These are phyloP conservation scores for Helotiales sp. DNA, from an alignment of 2,329 filamentous ascomycete species.

Conservation along the genomic window DNA sequence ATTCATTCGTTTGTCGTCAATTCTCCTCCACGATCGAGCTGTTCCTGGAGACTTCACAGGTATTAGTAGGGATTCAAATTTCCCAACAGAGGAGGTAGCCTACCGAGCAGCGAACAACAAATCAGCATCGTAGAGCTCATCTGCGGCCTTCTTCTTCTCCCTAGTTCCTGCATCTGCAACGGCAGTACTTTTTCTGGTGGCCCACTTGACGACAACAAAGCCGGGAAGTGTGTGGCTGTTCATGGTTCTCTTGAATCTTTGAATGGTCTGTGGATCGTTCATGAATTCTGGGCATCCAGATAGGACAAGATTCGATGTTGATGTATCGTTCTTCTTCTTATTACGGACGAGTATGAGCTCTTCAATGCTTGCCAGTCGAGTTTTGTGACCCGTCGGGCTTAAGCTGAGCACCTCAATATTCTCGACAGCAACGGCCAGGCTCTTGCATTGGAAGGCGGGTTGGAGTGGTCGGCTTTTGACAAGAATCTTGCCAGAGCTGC, in stretches of 20 bases:
- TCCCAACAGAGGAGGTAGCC: background rate
- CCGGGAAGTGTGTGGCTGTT: background rate
- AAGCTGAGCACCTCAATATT: background rate
- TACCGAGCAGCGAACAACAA: background rate
- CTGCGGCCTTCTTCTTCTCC: background rate
- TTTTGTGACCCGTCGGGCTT: background rate
- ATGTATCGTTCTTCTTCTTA: background rate
- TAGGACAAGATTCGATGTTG: background rate
- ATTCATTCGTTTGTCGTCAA: background rate
- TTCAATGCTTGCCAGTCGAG: background rate
- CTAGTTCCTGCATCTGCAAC: background rate
- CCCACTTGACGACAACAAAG: background rate
- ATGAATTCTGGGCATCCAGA: background rate
- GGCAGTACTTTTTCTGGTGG: background rate
- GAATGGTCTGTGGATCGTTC: background rate
- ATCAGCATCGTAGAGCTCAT: background rate
- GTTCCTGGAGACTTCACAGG: background rate
- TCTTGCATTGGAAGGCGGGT: background rate
- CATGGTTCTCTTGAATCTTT: background rate
- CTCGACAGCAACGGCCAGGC: background rate
- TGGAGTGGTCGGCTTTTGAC: background rate
- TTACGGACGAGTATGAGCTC: background rate
- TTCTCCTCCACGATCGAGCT: background rate
- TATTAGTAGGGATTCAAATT: background rate
- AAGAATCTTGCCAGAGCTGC: background rate